phyloP scores from a whole-genome alignment of 495 filamentous ascomycete species.

The Tuber microsphaerosporum region DNA sequence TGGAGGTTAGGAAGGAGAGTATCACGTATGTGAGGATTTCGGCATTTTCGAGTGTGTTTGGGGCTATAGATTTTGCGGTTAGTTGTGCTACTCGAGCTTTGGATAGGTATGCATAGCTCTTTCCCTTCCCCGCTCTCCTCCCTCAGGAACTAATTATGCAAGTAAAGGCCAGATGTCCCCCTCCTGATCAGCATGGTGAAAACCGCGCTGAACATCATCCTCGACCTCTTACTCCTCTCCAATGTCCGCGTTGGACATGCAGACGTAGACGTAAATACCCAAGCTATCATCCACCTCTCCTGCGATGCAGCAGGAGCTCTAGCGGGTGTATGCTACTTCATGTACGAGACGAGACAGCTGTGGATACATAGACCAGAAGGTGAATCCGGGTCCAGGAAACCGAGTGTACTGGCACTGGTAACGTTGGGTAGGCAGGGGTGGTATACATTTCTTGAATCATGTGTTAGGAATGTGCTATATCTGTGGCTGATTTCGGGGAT shows the following conservation, averaged over 20 bases:
- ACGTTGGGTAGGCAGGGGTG: constrained; percentile 52
- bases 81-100: constrained; percentile 57
- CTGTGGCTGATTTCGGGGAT: constrained; percentile 65
- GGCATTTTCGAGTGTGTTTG: constrained; percentile 56
- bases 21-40: constrained; percentile 61
- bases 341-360: constrained; percentile 44
- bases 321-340: constrained; percentile 56
- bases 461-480: constrained; percentile 62
- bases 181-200: constrained; percentile 60
- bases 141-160: neutral
- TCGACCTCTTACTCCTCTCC: constrained; percentile 65
- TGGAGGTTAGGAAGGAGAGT: constrained; percentile 50
- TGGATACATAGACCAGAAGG: constrained; percentile 18
- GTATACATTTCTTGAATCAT: constrained; percentile 58
- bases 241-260: constrained; percentile 55
- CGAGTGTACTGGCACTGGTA: constrained; percentile 46
- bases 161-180: constrained; percentile 57
- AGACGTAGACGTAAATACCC: constrained; percentile 43
- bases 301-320: constrained; percentile 56
- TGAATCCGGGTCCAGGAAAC: constrained; percentile 29
- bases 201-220: constrained; percentile 59
- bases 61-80: constrained; percentile 59
- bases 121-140: neutral
- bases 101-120: constrained; percentile 47
- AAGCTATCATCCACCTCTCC: constrained; percentile 57